phyloP scores from a whole-genome alignment of 176 grass and related monocot genomes.

The Bonia amplexicaulis region DNA sequence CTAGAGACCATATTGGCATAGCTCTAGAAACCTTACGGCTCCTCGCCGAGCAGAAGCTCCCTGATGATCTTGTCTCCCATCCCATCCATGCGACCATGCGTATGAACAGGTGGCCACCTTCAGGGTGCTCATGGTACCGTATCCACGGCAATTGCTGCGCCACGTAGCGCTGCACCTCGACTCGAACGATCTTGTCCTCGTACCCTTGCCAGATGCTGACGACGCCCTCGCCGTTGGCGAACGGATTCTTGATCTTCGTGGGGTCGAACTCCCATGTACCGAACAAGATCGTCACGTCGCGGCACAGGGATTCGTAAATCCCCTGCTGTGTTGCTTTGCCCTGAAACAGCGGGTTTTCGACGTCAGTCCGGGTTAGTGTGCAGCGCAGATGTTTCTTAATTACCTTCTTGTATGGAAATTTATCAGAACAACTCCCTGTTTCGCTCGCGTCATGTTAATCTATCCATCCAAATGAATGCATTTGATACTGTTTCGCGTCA shows the following conservation, averaged over 20 bases:
- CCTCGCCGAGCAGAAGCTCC: conserved; percentile 35
- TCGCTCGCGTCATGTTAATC: neutral
- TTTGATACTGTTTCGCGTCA: neutral
- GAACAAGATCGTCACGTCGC: conserved; percentile 47
- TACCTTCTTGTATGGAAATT: neutral
- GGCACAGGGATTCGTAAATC: conserved; percentile 48
- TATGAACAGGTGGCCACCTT: conserved; percentile 45
- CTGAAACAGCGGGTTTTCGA: neutral
- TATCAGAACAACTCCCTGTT: neutral
- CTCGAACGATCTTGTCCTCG: conserved; percentile 42
- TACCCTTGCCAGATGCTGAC: conserved; percentile 65
- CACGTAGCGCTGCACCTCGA: conserved; percentile 60
- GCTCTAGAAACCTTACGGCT: neutral
- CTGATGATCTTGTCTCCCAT: conserved; percentile 34
- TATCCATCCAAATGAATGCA: no score
- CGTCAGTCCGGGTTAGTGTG: neutral
- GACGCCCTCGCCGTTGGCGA: conserved; percentile 47
- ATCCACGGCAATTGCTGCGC: conserved; percentile 58
- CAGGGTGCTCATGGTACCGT: conserved; percentile 48
- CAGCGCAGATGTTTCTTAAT: neutral
- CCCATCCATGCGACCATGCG: neutral
- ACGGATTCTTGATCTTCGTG: conserved; percentile 42
- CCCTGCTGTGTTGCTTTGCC: conserved; percentile 44
- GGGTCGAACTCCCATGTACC: conserved; percentile 71
- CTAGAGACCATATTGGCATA: neutral